Evolutionary conservation across 306 rosid species (phyloP).

Genomic region (Malus fusca): DNA sequence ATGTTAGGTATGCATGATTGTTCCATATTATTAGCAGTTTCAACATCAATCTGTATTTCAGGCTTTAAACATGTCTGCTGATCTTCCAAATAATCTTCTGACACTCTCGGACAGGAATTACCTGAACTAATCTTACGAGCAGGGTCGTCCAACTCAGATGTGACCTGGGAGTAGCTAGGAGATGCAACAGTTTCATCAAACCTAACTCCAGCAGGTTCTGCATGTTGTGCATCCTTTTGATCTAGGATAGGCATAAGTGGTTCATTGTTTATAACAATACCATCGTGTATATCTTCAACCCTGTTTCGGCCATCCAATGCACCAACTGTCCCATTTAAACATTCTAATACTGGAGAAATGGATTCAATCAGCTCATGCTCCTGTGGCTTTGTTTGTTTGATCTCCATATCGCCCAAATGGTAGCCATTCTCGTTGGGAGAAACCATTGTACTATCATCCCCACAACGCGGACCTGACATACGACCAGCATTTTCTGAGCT

Average conservation of each 20-base stretch:
- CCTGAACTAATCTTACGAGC: conserved; percentile 40
- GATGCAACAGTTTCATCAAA: conserved; percentile 40
- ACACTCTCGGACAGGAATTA: conserved; percentile 24
- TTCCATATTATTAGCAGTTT: conserved; percentile 30
- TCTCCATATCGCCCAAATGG: conserved; percentile 31
- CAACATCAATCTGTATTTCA: conserved; percentile 33
- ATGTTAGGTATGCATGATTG: conserved; percentile 30
- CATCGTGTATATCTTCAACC: conserved; percentile 48
- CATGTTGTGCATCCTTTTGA: conserved; percentile 33
- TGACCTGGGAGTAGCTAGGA: conserved; percentile 57
- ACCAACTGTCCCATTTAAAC: conserved; percentile 32
- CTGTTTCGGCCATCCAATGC: conserved; percentile 42
- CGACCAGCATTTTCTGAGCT: conserved; percentile 21
- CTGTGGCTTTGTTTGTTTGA: conserved; percentile 28
- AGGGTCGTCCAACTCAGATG: conserved; percentile 51
- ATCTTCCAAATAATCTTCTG: conserved; percentile 40
- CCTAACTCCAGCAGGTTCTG: conserved; percentile 26
- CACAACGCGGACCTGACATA: conserved; percentile 17
- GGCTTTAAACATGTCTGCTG: conserved; percentile 35
- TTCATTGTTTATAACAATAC: conserved; percentile 47
- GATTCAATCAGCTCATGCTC: conserved; percentile 25
- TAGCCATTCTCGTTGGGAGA: conserved; percentile 41
- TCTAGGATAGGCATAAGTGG: conserved; percentile 27
- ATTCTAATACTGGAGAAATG: conserved; percentile 25
- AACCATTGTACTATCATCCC: conserved; percentile 31